Percentiles rank a stretch among this genome's conserved stretches.
These are phyloP conservation scores for Clonostachys chloroleuca DNA, from an alignment of 2,329 filamentous ascomycete species.

Conservation along the genomic window DNA sequence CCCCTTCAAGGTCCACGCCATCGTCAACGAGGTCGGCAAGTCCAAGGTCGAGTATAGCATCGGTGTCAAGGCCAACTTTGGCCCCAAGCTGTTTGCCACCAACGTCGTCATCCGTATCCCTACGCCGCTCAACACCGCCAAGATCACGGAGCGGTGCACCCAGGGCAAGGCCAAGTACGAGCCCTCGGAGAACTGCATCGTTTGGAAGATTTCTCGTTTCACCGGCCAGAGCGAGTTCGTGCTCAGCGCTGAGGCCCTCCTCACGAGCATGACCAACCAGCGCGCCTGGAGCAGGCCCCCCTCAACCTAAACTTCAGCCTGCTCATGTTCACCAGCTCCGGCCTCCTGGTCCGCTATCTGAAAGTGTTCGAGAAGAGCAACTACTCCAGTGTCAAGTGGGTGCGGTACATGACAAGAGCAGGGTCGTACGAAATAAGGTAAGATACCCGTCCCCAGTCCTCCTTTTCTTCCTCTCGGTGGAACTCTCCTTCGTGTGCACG, in stretches of 20 bases:
- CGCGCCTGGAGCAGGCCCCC: constrained; percentile 92
- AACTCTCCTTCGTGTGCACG: background rate
- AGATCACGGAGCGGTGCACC: constrained; percentile 86
- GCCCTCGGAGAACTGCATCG: constrained; percentile 94
- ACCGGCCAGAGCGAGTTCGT: constrained; percentile 97
- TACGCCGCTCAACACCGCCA: constrained; percentile 92
- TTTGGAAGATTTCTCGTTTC: constrained; percentile 99
- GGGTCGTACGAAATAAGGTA: constrained; percentile 96
- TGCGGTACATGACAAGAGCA: constrained; percentile 96
- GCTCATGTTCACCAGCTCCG: constrained; percentile 97
- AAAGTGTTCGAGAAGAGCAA: constrained; percentile 99
- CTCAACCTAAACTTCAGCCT: constrained; percentile 88
- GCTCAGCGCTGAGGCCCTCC: constrained; percentile 83
- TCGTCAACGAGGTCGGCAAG: constrained; percentile 95
- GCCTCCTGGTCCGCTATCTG: constrained; percentile 85
- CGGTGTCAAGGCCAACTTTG: constrained; percentile 94
- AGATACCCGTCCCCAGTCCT: background rate
- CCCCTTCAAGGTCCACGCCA: constrained; percentile 97
- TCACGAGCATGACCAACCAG: constrained; percentile 97
- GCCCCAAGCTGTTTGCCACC: constrained; percentile 91
- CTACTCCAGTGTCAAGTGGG: constrained; percentile 98
- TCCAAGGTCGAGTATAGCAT: constrained; percentile 99
- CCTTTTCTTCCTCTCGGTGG: background rate
- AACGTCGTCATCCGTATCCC: constrained; percentile 94
- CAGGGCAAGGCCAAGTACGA: constrained; percentile 99